Evolutionary conservation across 2,329 filamentous ascomycete genomes (phyloP), one percentile per base, ranked within the genome.

Genomic region (Alternaria hordeiaustralica): DNA sequence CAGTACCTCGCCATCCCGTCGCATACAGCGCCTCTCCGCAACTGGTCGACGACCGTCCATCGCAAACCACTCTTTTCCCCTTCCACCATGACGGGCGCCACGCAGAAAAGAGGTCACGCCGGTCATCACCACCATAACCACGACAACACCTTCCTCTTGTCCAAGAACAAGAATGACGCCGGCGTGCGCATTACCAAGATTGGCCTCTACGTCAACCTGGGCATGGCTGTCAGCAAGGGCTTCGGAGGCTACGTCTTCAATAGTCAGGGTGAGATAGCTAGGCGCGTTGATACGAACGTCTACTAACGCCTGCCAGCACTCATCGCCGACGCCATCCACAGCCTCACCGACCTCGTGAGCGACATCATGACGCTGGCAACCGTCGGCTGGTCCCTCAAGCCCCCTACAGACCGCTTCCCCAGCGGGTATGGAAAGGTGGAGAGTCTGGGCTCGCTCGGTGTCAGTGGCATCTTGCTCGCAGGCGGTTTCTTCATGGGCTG

Each of bases 361-460:
- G 96, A 99, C 80, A 87, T 99, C 72, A 89, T 97, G 79, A 99
- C 96, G 1, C 87, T 99, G 20, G 92, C 93, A 15, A 99, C 96
- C 10, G 94, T 99, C 50, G 95, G 94, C 20, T 97, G 92, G 89
- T 97, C 94, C 63, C 83, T 98, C 64, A 93, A 92, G 73, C 90
- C 93, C 6, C 94, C 96, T 0, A 93, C 92, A 11, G 87, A 91
- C 58, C 87, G 87, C 44, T 99, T 97, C 77, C 96, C 96, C 3
- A 89, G 90, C 73, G 96, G 96, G 2, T 99, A 97, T 78, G 96
- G 96, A 77, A 99, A 99, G 84, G 88, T 99, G n/a, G 96, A 99
- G 84, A 97, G 94, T 74, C 83, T 99, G 76, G 96, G 96, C 20
- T 96, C 94, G 21, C 83, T 99, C 63, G 96, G 95, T 15, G 96